Conservation (phyloP, 1,284 basidiomycete genomes). For the Boletus subluridellus region DNA sequence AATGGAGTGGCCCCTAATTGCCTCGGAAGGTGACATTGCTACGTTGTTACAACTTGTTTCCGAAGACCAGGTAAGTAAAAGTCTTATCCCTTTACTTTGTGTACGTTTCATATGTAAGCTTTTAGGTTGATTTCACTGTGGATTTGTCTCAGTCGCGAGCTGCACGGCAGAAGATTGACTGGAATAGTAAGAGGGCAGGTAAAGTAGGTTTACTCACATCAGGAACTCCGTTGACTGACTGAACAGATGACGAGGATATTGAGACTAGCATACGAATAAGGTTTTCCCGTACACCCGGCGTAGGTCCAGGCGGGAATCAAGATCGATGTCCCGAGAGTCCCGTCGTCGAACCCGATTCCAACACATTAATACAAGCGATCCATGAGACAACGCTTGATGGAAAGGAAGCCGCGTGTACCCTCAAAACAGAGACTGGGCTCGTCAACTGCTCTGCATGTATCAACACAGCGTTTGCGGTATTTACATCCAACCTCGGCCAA, state of each 20-base stretch:
- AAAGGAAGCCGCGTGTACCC: constrained; percentile 49
- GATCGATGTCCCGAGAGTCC: constrained; percentile 18
- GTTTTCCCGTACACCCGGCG: constrained; percentile 31
- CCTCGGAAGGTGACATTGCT: constrained; percentile 72
- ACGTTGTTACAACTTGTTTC: constrained; percentile 68
- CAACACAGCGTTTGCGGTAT: constrained; percentile 39
- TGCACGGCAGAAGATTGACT: constrained; percentile 57
- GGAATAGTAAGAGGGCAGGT: constrained; percentile 86
- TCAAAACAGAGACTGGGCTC: constrained; percentile 39
- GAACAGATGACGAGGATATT: constrained; percentile 74
- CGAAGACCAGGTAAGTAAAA: constrained; percentile 53
- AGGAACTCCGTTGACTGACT: constrained; percentile 1
- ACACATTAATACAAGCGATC: constrained; percentile 11
- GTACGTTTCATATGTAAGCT: neutral
- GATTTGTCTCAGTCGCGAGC: constrained; percentile 59
- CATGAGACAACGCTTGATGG: constrained; percentile 51
- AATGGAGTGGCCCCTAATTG: constrained; percentile 69
- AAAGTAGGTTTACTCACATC: constrained; percentile 19
- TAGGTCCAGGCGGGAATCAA: constrained; percentile 12
- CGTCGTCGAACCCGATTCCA: constrained; percentile 10
- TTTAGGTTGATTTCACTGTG: constrained; percentile 62
- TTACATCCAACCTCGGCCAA: constrained; percentile 36
- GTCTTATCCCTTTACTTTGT: neutral
- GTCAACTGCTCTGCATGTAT: constrained; percentile 62
- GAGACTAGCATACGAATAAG: constrained; percentile 60